Evolutionary conservation across 257 asterid species (phyloP).

Genomic region (Salvia hispanica): DNA sequence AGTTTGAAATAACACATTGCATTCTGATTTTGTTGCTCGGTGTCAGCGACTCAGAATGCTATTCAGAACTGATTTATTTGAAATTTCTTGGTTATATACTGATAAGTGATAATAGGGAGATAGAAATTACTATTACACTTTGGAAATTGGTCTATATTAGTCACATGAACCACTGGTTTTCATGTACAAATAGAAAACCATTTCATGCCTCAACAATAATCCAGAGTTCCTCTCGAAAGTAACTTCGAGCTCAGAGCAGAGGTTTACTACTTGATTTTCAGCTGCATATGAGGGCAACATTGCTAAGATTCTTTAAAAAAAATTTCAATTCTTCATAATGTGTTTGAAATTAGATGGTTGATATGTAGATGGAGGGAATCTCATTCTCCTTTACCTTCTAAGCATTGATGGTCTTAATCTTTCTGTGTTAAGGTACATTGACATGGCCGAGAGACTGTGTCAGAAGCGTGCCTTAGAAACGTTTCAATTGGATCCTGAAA

Average conservation of each 20-base stretch:
- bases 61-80: background rate
- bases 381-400: slow-evolving; percentile 2
- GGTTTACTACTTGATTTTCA: background rate
- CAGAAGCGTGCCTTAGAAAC: slow-evolving; percentile 95
- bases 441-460: slow-evolving; percentile 94
- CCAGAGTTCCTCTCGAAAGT: background rate
- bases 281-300: slow-evolving; percentile 7
- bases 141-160: slow-evolving; percentile 3
- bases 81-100: background rate
- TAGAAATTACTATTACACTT: background rate
- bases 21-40: background rate
- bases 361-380: background rate
- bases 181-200: background rate
- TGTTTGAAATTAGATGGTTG: background rate
- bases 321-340: background rate
- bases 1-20: background rate
- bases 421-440: slow-evolving; percentile 69
- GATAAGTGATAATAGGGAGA: background rate
- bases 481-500: slow-evolving; percentile 75
- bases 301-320: background rate
- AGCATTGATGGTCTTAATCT: slow-evolving; percentile 9
- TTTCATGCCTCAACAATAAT: slow-evolving; percentile 6
- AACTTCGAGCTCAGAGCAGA: no score
- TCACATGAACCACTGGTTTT: background rate
- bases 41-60: background rate